These are phyloP conservation scores for Gymnopus androsaceus DNA, from an alignment of 1,284 basidiomycete species.

Conservation along the genomic window DNA sequence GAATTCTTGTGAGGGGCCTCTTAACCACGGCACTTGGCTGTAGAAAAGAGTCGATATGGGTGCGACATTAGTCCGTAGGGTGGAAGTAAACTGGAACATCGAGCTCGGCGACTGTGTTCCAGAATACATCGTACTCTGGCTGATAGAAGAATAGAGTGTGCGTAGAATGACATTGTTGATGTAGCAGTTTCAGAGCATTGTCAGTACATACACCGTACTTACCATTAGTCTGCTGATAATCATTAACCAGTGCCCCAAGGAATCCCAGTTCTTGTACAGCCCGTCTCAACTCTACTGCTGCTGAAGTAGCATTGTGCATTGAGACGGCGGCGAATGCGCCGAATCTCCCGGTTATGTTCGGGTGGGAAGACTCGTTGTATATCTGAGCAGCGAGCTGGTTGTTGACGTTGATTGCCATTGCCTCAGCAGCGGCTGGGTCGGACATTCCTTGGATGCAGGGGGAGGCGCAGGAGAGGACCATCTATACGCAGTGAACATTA, in stretches of 20 bases:
- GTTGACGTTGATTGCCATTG: constrained; percentile 36
- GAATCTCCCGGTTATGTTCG: constrained; percentile 40
- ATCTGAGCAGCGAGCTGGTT: constrained; percentile 38
- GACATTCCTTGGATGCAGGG: constrained; percentile 44
- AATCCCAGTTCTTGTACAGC: constrained; percentile 43
- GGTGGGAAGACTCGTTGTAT: too few species aligned
- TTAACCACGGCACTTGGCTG: constrained; percentile 33
- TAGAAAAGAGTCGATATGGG: constrained; percentile 30
- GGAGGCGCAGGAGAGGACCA: constrained; percentile 42
- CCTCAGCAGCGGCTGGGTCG: constrained; percentile 34
- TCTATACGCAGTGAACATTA: constrained; percentile 26
- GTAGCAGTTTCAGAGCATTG: too few species aligned
- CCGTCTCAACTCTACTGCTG: constrained; percentile 40
- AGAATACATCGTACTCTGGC: constrained; percentile 45
- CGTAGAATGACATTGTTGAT: not conserved
- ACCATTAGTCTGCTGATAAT: constrained; percentile 41
- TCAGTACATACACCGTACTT: too few species aligned
- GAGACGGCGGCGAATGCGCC: constrained; percentile 44
- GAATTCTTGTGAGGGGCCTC: constrained; percentile 38
- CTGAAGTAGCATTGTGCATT: constrained; percentile 46
- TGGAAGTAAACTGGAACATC: constrained; percentile 47
- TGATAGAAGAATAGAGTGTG: constrained; percentile 41
- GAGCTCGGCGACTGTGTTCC: constrained; percentile 42
- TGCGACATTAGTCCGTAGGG: constrained; percentile 32
- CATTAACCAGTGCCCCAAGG: constrained; percentile 41